Evolutionary conservation across 768 basidiomycete species (phyloP).

Genomic region (Melanogaster broomeanus): DNA sequence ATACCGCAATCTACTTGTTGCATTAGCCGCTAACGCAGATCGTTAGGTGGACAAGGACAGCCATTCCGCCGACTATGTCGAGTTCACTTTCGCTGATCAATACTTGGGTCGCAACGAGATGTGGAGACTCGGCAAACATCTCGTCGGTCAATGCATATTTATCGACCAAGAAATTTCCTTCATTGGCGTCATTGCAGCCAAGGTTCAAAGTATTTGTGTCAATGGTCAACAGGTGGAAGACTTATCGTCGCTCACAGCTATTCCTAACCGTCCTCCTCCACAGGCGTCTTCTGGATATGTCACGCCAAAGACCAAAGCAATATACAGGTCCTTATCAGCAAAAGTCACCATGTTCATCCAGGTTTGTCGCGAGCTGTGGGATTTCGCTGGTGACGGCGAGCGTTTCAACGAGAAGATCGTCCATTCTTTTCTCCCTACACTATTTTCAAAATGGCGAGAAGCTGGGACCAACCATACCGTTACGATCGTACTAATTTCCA

Average conservation of each 20-base stretch:
- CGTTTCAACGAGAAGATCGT: constrained; percentile 97
- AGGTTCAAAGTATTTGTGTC: constrained; percentile 78
- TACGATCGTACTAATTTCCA: constrained; percentile 91
- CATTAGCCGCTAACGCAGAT: constrained; percentile 13
- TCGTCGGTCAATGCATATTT: constrained; percentile 81
- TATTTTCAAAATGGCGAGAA: constrained; percentile 84
- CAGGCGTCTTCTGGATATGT: constrained; percentile 84
- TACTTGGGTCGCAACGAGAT: constrained; percentile 96
- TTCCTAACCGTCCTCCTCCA: not conserved
- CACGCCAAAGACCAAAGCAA: constrained; percentile 79
- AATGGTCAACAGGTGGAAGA: constrained; percentile 59
- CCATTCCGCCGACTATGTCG: constrained; percentile 75
- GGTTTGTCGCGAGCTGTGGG: constrained; percentile 95
- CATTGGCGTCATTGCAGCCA: constrained; percentile 79
- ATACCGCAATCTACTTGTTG: not conserved
- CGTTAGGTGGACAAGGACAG: constrained; percentile 64
- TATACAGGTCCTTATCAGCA: constrained; percentile 89
- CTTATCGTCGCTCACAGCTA: not conserved
- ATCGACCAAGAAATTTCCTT: constrained; percentile 84
- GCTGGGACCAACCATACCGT: constrained; percentile 89
- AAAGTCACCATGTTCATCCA: constrained; percentile 94
- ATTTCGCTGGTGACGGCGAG: constrained; percentile 95
- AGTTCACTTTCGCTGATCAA: constrained; percentile 92
- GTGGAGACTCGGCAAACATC: constrained; percentile 88
- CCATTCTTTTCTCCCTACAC: constrained; percentile 90